These are phyloP conservation scores for Boletus insuetus DNA, from an alignment of 768 basidiomycete species.

Conservation along the genomic window DNA sequence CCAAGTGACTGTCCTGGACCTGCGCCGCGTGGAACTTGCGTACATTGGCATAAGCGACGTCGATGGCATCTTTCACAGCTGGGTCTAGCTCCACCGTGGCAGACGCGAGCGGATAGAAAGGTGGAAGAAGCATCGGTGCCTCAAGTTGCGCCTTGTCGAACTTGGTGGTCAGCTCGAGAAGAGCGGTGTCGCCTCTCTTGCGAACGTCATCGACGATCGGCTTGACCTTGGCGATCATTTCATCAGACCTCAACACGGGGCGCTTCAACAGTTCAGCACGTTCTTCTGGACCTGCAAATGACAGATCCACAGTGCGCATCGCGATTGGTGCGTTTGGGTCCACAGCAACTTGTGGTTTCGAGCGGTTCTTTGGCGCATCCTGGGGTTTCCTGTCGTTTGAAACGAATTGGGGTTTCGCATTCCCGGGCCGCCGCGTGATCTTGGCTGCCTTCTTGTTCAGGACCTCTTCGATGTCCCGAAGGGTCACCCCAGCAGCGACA, in stretches of 20 bases:
- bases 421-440: constrained; percentile 82
- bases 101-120: constrained; percentile 49
- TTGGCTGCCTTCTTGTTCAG: constrained; percentile 85
- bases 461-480: constrained; percentile 80
- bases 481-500: constrained; percentile 73
- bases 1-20: constrained; percentile 61
- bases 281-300: constrained; percentile 45
- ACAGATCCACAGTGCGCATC: constrained; percentile 73
- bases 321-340: constrained; percentile 52
- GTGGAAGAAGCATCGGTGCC: constrained; percentile 72
- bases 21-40: constrained; percentile 90
- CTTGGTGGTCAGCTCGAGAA: constrained; percentile 87
- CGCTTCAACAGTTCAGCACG: constrained; percentile 75
- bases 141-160: constrained; percentile 81
- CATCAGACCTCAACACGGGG: constrained; percentile 74
- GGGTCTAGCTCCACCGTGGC: constrained; percentile 60
- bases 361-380: constrained; percentile 29
- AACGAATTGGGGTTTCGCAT: constrained; percentile 85
- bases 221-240: constrained; percentile 76
- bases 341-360: constrained; percentile 19
- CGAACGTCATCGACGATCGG: constrained; percentile 93
- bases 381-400: constrained; percentile 19
- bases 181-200: constrained; percentile 76
- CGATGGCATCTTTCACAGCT: constrained; percentile 76
- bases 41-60: constrained; percentile 89